These are phyloP conservation scores for Suzukiozyma palmioleophila DNA, from an alignment of 1,139 yeast genomes.

Conservation along the genomic window DNA sequence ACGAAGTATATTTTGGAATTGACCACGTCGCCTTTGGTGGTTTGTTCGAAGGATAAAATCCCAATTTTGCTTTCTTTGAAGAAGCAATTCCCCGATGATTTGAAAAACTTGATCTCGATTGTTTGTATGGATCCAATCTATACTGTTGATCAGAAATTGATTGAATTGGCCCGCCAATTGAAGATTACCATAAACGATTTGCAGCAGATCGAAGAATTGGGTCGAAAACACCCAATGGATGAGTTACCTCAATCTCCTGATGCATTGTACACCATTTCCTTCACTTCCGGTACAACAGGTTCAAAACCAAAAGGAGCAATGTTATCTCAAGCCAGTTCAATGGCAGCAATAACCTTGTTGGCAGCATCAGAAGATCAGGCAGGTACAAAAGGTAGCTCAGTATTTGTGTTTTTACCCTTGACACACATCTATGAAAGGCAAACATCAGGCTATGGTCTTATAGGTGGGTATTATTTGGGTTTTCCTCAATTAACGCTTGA, in stretches of 20 bases:
- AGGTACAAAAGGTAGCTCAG: conserved; percentile 7
- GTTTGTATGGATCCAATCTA: conserved; percentile 26
- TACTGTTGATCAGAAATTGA: conserved; percentile 15
- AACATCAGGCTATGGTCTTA: conserved; percentile 22
- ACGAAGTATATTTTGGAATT: conserved; percentile 20
- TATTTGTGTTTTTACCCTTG: conserved; percentile 23
- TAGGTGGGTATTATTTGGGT: conserved; percentile 31
- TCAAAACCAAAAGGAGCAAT: conserved; percentile 61
- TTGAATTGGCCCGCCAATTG: conserved; percentile 21
- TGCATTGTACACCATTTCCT: conserved; percentile 56
- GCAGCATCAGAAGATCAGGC: conserved; percentile 8
- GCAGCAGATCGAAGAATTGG: conserved; percentile 47
- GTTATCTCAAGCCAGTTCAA: conserved; percentile 44
- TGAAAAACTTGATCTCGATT: conserved; percentile 19
- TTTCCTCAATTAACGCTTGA: conserved; percentile 25
- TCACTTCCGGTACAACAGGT: conserved; percentile 72
- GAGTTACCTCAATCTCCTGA: conserved; percentile 45
- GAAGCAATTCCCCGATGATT: conserved; percentile 13
- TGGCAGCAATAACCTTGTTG: conserved; percentile 36
- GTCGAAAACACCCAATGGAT: conserved; percentile 36
- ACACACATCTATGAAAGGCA: conserved; percentile 30
- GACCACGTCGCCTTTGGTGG: conserved; percentile 23
- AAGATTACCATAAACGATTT: conserved; percentile 38
- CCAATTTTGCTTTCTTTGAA: conserved; percentile 14
- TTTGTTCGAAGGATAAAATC: conserved; percentile 22